Evolutionary conservation across 2,329 filamentous ascomycete species (phyloP), one percentile per base, ranked within the genome.

Genomic region (Colletotrichum brevisporum): DNA sequence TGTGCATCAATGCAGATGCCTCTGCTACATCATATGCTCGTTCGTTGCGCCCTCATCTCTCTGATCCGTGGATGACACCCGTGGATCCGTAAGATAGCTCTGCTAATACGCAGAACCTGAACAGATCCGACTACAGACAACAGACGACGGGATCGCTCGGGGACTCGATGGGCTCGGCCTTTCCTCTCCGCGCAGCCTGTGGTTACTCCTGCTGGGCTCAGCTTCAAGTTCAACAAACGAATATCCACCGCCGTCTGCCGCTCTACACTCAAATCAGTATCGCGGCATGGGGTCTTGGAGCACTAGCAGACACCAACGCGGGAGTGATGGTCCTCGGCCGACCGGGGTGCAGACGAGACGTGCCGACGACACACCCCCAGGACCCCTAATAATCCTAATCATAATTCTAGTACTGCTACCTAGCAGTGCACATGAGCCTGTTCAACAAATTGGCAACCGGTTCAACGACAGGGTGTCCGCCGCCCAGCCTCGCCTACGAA

Each of bases 351-450:
- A 39, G 43, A 60, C 50, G 15, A 66, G 62, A 69, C 62, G 62
- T 61, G 60, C 62, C 55, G 66, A 56, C 54, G 41, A 59, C 54
- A 55, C 55, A 55, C 55, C 66, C 31, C 62, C 62, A 69, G 62
- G 66, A 66, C 66, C 66, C 66, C 56, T 69, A 66, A 60, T 55
- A 65, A 66, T 69, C 54, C 50, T 64, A 58, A 63, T 63, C 43
- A 63, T 39, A 45, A 43, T 50, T 24, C 50, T 15, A 27, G 18
- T 18, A n/a, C 48, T 24, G 21, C 21, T 24, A 36, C 31, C 8
- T 10, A 9, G n/a, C n/a, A 51, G 21, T 18, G 48, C 45, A 41
- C 16, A 27, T 18, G 41, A 45, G n/a, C 31, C 43, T 43, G 39
- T 50, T 66, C 61, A 55, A 65, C 66, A 60, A 66, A 60, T 66